Percentiles rank a stretch among this genome's conserved stretches.
Evolutionary conservation across 148 eudicot genomes (phyloP).

Genomic region (Euryodendron excelsum): DNA sequence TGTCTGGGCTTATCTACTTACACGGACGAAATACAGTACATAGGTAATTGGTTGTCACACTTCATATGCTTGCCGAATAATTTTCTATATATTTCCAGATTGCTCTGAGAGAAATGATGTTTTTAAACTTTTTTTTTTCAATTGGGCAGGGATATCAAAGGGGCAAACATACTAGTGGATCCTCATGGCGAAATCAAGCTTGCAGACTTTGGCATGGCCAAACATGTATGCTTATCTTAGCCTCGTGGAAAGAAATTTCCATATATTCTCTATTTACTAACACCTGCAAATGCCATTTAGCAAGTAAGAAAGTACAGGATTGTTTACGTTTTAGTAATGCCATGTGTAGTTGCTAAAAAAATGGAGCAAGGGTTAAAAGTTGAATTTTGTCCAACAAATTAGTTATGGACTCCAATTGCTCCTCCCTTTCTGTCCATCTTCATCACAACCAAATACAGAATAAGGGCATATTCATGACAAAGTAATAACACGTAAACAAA

Average conservation of each 20-base stretch:
- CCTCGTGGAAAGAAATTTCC: neutral
- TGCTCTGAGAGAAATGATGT: neutral
- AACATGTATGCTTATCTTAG: slow-evolving; percentile 63
- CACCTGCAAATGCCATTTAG: neutral
- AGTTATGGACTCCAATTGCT: neutral
- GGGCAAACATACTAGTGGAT: slow-evolving; percentile 97
- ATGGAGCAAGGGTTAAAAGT: neutral
- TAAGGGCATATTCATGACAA: neutral
- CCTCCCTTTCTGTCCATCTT: no score
- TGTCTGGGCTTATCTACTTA: slow-evolving; percentile 76
- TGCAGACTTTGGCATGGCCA: slow-evolving; percentile 99
- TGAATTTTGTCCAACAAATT: neutral
- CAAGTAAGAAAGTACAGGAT: neutral
- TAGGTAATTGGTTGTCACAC: slow-evolving; percentile 40
- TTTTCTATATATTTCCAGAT: neutral
- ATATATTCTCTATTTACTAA: no score
- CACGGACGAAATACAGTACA: slow-evolving; percentile 89
- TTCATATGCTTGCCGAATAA: neutral
- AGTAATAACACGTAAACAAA: no score
- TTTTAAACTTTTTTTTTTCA: no score
- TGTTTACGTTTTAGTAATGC: neutral
- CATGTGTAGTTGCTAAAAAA: neutral
- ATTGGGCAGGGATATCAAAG: slow-evolving; percentile 82
- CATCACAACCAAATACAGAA: no score
- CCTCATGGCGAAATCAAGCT: slow-evolving; percentile 93